Conservation (phyloP, 768 basidiomycete species). For the Dacryopinax primogenitus region DNA sequence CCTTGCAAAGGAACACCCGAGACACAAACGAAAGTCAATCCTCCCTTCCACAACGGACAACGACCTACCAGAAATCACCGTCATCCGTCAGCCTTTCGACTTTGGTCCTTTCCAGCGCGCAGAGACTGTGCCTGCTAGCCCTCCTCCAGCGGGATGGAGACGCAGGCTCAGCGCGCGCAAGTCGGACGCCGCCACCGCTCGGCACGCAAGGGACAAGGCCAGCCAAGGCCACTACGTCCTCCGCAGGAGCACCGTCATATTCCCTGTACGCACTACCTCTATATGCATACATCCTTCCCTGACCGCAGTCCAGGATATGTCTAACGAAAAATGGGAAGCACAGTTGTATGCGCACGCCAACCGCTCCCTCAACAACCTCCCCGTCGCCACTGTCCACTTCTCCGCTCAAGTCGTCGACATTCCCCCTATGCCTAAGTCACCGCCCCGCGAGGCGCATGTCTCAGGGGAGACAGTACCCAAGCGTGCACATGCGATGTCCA, state of each 20-base stretch:
- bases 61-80: neutral
- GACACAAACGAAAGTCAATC: neutral
- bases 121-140: neutral
- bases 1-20: neutral
- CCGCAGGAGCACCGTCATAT: neutral
- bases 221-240: neutral
- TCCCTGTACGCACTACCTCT: neutral
- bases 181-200: neutral
- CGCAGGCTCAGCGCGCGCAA: neutral
- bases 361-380: neutral
- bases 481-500: neutral
- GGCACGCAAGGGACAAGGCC: neutral
- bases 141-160: neutral
- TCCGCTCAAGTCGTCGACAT: neutral
- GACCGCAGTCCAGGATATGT: neutral
- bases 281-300: neutral
- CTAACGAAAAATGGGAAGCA: neutral
- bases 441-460: neutral
- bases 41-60: too few species aligned
- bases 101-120: neutral
- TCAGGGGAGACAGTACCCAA: neutral
- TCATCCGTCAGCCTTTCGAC: neutral
- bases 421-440: neutral
- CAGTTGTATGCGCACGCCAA: slow-evolving; percentile 5
- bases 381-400: neutral